These are phyloP conservation scores for Trichoderma hamatum DNA, from an alignment of 2,329 filamentous ascomycete genomes.

Conservation along the genomic window DNA sequence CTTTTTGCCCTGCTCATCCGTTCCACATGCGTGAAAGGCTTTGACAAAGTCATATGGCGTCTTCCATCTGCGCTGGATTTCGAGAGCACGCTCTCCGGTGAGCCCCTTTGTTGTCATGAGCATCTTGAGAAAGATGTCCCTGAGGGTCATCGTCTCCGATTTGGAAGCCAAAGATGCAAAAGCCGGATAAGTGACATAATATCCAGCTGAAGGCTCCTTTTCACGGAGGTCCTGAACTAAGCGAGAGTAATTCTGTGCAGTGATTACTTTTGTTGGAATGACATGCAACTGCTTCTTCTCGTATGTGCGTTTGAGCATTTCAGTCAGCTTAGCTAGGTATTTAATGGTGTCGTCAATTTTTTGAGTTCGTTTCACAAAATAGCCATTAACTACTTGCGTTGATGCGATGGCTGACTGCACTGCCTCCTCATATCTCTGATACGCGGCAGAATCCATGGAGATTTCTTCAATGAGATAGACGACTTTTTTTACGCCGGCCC, in stretches of 20 bases:
- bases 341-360: slow-evolving; percentile 78
- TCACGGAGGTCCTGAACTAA: slow-evolving; percentile 62
- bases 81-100: slow-evolving; percentile 75
- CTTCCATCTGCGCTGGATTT: slow-evolving; percentile 77
- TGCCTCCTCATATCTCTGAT: slow-evolving; percentile 64
- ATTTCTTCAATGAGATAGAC: slow-evolving; percentile 80
- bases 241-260: slow-evolving; percentile 66
- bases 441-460: slow-evolving; percentile 57
- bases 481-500: slow-evolving; percentile 74
- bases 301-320: slow-evolving; percentile 67
- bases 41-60: slow-evolving; percentile 73
- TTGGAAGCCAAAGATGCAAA: slow-evolving; percentile 76
- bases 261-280: slow-evolving; percentile 67
- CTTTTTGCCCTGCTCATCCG: slow-evolving; percentile 54
- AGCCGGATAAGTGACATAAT: slow-evolving; percentile 69
- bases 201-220: slow-evolving; percentile 52
- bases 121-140: slow-evolving; percentile 82
- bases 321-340: slow-evolving; percentile 74
- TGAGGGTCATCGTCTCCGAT: slow-evolving; percentile 71
- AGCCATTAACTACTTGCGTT: slow-evolving; percentile 77
- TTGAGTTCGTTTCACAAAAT: slow-evolving; percentile 75
- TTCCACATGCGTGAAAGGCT: slow-evolving; percentile 63
- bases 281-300: slow-evolving; percentile 60
- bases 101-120: slow-evolving; percentile 78
- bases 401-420: slow-evolving; percentile 74